Evolutionary conservation across 2,329 filamentous ascomycete species (phyloP), one percentile per base, ranked within the genome.

Genomic region (Arthrobotrys megalospora): DNA sequence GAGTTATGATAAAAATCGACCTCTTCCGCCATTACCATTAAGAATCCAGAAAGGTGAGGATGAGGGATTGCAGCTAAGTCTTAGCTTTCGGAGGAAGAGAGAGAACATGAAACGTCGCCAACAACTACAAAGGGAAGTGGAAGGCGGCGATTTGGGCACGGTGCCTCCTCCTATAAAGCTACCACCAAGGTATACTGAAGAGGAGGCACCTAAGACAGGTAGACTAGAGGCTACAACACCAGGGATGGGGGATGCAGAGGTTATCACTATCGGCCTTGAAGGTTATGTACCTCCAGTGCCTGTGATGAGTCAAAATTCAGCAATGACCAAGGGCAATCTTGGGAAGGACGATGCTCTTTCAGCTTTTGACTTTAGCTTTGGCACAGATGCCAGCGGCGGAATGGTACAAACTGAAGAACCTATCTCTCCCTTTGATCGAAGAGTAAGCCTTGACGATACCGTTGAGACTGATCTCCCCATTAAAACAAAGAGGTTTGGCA

Each of bases 1-100:
- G 43, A 58, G 66, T 12, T 77, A 64, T 24, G 73, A 77, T 47
- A 77, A 71, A 21, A 71, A 77, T 38, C 48, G 73, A 16, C 73
- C 73, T 12, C 48, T 77, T 28, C 73, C 73, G 38, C 73, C 73
- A 10, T 43, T 77, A 6, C 73, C 73, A 3, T 21, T 77, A 14
- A 48, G 34, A n/a, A 50, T 77, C 3, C 41, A 60, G 19, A 70
- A 47, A 21, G 43, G 41, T 3, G 16, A 50, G 11, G 38, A 16
- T 2, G 55, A 60, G 8, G 55, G 36, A 12, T 8, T 60, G 24
- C 41, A 41, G 28, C 14, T 14, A 8, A 65, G 58, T 12, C 36
- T 73, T 24, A 73, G 69, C 21, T 73, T 60, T 34, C 45, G 53
- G n/a, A 28, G 60, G 60, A 73, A 73, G 28, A 32, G 60, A 21